Conservation (phyloP, 208 protist species). For the Sergeia podlipaevii region DNA sequence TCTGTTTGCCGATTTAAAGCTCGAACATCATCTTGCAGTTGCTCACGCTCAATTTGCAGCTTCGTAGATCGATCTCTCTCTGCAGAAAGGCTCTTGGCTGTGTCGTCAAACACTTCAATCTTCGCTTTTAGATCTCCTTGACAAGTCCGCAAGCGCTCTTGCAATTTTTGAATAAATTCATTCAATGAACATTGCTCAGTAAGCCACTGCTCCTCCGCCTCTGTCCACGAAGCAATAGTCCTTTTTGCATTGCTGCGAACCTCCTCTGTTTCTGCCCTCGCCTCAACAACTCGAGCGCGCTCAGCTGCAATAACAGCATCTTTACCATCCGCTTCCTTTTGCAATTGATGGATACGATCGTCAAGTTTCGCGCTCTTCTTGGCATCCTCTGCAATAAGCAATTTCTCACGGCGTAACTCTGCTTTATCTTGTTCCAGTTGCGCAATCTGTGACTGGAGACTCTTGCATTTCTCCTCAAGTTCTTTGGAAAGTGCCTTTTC, state of each 20-base stretch:
- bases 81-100: too few species aligned
- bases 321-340: constrained; percentile 59
- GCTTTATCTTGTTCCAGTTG: constrained; percentile 83
- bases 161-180: constrained; percentile 23
- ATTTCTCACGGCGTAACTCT: constrained; percentile 68
- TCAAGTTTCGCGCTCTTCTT: constrained; percentile 61
- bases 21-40: constrained; percentile 32
- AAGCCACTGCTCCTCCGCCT: constrained; percentile 76
- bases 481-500: constrained; percentile 60
- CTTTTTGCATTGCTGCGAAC: constrained; percentile 59
- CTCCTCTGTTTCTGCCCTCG: constrained; percentile 54
- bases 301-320: constrained; percentile 44
- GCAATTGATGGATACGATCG: constrained; percentile 55
- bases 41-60: constrained; percentile 14
- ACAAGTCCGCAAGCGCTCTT: neutral
- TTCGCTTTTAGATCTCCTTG: neutral
- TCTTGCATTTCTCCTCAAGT: constrained; percentile 67
- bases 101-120: neutral
- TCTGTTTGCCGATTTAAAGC: constrained; percentile 40
- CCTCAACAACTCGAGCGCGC: constrained; percentile 22
- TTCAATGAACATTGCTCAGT: constrained; percentile 50
- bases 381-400: constrained; percentile 50
- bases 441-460: constrained; percentile 52
- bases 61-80: constrained; percentile 31
- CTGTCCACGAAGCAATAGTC: constrained; percentile 69